Base-by-base conservation (phyloP, 345 rosid genomes). In the Citrus glauca region DNA sequence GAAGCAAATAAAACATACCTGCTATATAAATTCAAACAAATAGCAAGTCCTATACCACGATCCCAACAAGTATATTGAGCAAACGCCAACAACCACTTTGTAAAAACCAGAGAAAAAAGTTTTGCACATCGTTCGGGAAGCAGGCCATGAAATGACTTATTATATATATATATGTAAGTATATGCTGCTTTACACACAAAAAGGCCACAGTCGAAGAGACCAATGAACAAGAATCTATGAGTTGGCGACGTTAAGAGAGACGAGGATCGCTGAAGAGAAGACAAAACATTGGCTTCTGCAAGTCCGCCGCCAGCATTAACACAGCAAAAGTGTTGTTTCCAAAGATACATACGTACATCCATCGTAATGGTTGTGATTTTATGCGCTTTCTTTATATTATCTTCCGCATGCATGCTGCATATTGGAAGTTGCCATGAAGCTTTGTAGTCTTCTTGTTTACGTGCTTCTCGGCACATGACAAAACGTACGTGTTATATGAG, bases 231-330 rank as follows among this genome's bases (percentile, higher is more conserved):
- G 42, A 33, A 11, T 67, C 71, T 17, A 9, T 67, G 70, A 16
- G 22, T 17, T 25, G 30, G 67, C 14, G 50, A 71, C 30, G 40
- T 76, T 61, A 35, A 72, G 7, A 69, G 2, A 50, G 8, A 38
- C 8, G 40, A 53, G 42, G 6, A 56, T 24, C 63, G 70, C 11
- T 64, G 64, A 19, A 14, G 19, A 73, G 71, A 40, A 62, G 74
- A 77, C 67, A 61, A 55, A 66, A 66, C 16, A 16, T 5, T 28
- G 6, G 71, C 80, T 35, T 83, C 61, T 69, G 60, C 9, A 73
- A 73, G 38, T 80, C 83, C 86, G 83, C 72, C 77, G 40, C 64
- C 79, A 70, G 79, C 77, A 74, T 6, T 37, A 45, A 45, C 56
- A 61, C 73, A 28, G 77, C 64, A 63, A 72, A 73, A 72, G n/a